These are phyloP conservation scores for Hymenoscyphus repandus DNA, from an alignment of 2,329 filamentous ascomycete genomes.

Conservation along the genomic window DNA sequence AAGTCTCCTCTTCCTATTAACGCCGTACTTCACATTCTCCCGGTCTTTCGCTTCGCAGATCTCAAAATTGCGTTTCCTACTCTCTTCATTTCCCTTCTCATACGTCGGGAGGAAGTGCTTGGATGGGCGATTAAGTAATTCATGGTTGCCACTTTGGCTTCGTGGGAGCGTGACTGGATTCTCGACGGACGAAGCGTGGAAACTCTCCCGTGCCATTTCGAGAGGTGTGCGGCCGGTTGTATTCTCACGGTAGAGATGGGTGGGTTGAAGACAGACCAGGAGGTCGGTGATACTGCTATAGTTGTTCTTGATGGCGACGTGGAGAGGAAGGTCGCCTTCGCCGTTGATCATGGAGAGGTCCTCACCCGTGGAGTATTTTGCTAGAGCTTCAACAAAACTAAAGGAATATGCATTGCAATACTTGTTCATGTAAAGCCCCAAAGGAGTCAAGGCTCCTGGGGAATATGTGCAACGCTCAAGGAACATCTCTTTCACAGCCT, in stretches of 20 bases:
- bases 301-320: constrained; percentile 36
- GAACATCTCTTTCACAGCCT: constrained; percentile 52
- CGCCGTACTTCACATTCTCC: not conserved
- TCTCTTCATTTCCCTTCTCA: constrained; percentile 6
- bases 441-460: constrained; percentile 54
- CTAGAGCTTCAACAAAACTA: constrained; percentile 39
- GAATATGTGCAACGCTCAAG: constrained; percentile 49
- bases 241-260: constrained; percentile 63
- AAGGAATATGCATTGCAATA: constrained; percentile 3
- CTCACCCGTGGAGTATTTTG: constrained; percentile 50
- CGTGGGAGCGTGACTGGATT: constrained; percentile 19
- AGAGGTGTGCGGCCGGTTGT: constrained; percentile 68
- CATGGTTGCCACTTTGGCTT: constrained; percentile 2
- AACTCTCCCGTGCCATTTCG: constrained; percentile 58
- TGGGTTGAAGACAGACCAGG: constrained; percentile 22
- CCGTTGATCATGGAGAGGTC: constrained; percentile 56
- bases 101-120: constrained; percentile 1
- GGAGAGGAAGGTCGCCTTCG: constrained; percentile 60
- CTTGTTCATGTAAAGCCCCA: constrained; percentile 51
- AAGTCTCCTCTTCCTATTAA: constrained; percentile 42
- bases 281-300: constrained; percentile 17
- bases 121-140: constrained; percentile 7
- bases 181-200: constrained; percentile 33
- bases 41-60: constrained; percentile 32
- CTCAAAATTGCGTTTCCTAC: constrained; percentile 31